phyloP scores from a whole-genome alignment of 23 red algal genomes.

The Gracilaria domingensis region DNA sequence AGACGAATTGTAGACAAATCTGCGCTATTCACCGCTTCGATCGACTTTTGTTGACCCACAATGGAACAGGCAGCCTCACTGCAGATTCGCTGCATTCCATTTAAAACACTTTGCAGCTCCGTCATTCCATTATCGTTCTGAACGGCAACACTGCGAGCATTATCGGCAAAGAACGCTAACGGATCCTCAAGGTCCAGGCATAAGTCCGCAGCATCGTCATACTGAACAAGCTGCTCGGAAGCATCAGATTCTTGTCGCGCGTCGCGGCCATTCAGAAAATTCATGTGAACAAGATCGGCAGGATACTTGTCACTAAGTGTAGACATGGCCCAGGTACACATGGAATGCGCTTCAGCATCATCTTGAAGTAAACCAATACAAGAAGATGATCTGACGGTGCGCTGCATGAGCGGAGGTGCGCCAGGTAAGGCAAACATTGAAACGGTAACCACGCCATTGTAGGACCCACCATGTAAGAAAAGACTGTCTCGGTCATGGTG shows the following conservation, averaged over 20 bases:
- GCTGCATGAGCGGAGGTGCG: neutral
- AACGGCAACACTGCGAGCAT: neutral
- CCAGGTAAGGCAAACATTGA: neutral
- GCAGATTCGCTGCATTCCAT: neutral
- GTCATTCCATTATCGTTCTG: neutral
- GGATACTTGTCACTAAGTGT: neutral
- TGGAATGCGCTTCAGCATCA: neutral
- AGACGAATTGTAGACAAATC: neutral
- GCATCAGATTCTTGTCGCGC: neutral
- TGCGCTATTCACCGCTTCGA: neutral
- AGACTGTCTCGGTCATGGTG: slow-evolving; percentile 1
- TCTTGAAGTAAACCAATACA: neutral
- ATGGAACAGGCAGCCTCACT: neutral
- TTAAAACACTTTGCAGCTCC: neutral
- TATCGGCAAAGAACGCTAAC: neutral
- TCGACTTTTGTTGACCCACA: neutral
- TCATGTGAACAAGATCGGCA: neutral
- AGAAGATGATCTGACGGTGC: neutral
- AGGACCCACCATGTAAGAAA: neutral
- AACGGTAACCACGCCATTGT: neutral
- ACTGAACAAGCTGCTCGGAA: neutral
- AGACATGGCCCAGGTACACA: slow-evolving; percentile 1
- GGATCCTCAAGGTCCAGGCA: slow-evolving; percentile 1
- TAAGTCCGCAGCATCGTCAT: neutral
- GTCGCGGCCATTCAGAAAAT: neutral